phyloP scores from a whole-genome alignment of 2,329 filamentous ascomycete genomes.

The Cyphellophora attinorum region DNA sequence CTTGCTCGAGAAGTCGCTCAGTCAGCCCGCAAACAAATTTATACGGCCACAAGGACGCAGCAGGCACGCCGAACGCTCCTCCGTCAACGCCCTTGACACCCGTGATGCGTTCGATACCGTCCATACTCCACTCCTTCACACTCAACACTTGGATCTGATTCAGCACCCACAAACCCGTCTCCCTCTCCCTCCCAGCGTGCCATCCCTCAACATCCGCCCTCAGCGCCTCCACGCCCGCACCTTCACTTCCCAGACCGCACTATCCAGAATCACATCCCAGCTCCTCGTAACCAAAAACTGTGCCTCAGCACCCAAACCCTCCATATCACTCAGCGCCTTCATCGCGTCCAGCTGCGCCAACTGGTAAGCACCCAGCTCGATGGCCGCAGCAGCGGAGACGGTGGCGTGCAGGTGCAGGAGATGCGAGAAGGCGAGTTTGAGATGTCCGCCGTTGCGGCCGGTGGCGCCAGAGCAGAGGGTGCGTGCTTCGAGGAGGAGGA shows the following conservation, averaged over 20 bases:
- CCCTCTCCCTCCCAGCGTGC: background rate
- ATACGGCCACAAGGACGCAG: constrained; percentile 24
- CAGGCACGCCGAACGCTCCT: background rate
- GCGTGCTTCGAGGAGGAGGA: constrained; percentile 32
- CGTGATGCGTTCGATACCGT: constrained; percentile 11
- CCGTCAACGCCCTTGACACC: constrained; percentile 26
- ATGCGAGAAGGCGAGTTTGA: constrained; percentile 21
- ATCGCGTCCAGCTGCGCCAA: constrained; percentile 28
- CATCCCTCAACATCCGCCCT: no score
- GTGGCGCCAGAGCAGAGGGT: constrained; percentile 35
- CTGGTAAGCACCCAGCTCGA: constrained; percentile 31
- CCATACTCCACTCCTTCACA: background rate
- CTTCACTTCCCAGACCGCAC: constrained; percentile 3
- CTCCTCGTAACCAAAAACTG: constrained; percentile 24
- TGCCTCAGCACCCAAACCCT: constrained; percentile 35
- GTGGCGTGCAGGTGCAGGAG: background rate
- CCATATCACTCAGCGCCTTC: constrained; percentile 28
- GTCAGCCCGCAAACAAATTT: background rate
- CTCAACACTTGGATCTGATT: background rate
- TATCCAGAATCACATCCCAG: constrained; percentile 28
- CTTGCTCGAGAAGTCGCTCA: background rate
- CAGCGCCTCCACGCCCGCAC: constrained; percentile 1
- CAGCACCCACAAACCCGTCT: constrained; percentile 1
- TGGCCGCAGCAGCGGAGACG: constrained; percentile 26
- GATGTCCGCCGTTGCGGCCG: constrained; percentile 37